Conservation (phyloP, 2,329 filamentous ascomycete genomes). For the Gnomoniopsis smithogilvyi region DNA sequence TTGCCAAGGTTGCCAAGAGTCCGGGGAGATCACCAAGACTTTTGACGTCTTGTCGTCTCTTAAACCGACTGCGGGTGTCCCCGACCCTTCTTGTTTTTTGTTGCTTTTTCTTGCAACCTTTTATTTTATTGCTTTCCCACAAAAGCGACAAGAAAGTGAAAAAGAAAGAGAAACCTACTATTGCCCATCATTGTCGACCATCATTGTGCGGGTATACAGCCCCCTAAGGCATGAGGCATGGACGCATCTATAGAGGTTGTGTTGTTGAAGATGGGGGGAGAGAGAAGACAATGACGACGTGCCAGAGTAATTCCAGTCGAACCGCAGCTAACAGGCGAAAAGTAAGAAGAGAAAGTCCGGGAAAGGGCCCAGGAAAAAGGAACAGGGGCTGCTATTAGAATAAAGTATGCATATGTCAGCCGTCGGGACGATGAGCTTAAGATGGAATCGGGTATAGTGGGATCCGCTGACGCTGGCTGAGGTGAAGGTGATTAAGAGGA, state of each 20-base stretch:
- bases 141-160: too few species aligned
- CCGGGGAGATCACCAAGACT: conserved; percentile 14
- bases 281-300: background rate
- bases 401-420: too few species aligned
- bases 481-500: too few species aligned
- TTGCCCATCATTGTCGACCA: conserved; percentile 18
- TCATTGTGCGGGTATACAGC: conserved; percentile 17
- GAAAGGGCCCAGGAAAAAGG: too few species aligned
- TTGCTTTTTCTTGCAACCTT: background rate
- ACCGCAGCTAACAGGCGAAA: background rate
- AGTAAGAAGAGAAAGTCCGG: background rate
- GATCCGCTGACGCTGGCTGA: too few species aligned
- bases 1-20: conserved; percentile 16
- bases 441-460: too few species aligned
- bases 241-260: conserved; percentile 17
- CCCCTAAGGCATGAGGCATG: conserved; percentile 14
- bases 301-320: background rate
- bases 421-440: too few species aligned
- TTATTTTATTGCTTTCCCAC: too few species aligned
- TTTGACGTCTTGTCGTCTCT: conserved; percentile 12
- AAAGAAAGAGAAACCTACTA: conserved; percentile 6
- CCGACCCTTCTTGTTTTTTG: background rate
- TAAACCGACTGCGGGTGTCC: background rate
- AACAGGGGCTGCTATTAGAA: too few species aligned
- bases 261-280: background rate